Conservation (phyloP, 2,329 filamentous ascomycete species). For the Epichloe uncinata region DNA sequence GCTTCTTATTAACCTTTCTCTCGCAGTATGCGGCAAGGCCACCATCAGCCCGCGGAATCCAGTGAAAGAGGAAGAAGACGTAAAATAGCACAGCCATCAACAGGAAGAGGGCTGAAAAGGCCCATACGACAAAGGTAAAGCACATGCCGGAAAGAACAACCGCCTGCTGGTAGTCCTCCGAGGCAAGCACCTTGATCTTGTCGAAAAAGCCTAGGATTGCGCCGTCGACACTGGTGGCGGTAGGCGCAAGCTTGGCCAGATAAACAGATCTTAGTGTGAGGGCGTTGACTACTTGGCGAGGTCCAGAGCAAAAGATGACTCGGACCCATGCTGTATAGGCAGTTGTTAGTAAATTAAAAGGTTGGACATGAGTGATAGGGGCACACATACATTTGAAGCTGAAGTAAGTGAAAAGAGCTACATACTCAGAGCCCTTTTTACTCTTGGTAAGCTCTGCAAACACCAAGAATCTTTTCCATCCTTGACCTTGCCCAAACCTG, state of each 20-base stretch:
- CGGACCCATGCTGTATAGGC: conserved; percentile 60
- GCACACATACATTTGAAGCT: conserved; percentile 44
- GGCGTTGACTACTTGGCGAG: conserved; percentile 81
- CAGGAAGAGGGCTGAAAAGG: conserved; percentile 64
- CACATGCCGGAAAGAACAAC: conserved; percentile 81
- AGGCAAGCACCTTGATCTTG: conserved; percentile 63
- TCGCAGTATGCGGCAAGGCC: conserved; percentile 76
- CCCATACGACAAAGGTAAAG: conserved; percentile 83
- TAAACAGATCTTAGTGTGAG: conserved; percentile 81
- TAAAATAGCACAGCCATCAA: conserved; percentile 68
- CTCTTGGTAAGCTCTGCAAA: conserved; percentile 85
- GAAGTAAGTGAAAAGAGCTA: conserved; percentile 86
- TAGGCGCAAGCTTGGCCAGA: conserved; percentile 53
- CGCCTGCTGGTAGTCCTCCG: conserved; percentile 63
- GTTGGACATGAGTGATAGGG: background rate
- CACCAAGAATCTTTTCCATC: conserved; percentile 83
- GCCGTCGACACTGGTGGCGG: conserved; percentile 40
- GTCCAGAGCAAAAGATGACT: conserved; percentile 80
- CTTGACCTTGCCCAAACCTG: conserved; percentile 58
- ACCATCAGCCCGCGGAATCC: conserved; percentile 72
- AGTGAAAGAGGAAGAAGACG: conserved; percentile 81
- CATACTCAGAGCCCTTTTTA: conserved; percentile 80
- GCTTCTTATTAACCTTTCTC: conserved; percentile 75
- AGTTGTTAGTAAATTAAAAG: background rate
- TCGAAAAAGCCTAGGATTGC: conserved; percentile 65